Evolutionary conservation across 805 yeast genomes (phyloP).

Genomic region (Alloascoidea africana): DNA sequence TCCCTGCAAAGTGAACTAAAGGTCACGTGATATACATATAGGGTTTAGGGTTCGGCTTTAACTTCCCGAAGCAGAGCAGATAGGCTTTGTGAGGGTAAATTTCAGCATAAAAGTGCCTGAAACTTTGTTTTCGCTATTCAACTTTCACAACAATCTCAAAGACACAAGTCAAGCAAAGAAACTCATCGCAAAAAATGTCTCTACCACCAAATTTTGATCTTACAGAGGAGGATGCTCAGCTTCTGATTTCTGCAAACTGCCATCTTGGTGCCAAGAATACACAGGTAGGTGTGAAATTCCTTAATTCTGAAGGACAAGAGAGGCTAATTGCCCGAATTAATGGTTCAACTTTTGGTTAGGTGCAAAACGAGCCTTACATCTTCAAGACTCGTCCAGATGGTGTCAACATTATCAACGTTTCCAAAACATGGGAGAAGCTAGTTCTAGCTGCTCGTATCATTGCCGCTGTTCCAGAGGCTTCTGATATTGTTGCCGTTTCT

Average conservation of each 20-base stretch:
- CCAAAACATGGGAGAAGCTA: conserved; percentile 99
- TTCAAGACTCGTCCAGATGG: conserved; percentile 99
- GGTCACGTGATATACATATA: too few species aligned
- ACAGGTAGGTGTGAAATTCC: conserved; percentile 55
- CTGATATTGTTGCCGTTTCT: conserved; percentile 97
- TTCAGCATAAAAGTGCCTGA: too few species aligned
- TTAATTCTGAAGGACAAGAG: not conserved
- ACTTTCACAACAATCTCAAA: too few species aligned
- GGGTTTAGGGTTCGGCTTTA: too few species aligned
- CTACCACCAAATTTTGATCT: conserved; percentile 81
- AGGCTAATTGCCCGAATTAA: not conserved
- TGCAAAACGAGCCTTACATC: conserved; percentile 58
- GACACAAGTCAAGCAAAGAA: too few species aligned
- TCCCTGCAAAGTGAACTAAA: too few species aligned
- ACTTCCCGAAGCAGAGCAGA: too few species aligned
- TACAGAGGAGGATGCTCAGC: conserved; percentile 97
- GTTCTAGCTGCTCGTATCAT: conserved; percentile 99
- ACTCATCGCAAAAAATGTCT: too few species aligned
- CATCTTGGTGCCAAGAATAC: conserved; percentile 99
- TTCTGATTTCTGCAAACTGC: conserved; percentile 97
- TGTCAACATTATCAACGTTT: conserved; percentile 95
- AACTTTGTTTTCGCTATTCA: too few species aligned
- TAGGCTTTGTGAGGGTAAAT: too few species aligned
- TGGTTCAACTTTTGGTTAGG: too few species aligned
- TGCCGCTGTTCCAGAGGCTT: conserved; percentile 97